Evolutionary conservation across 2,329 filamentous ascomycete genomes (phyloP).

Genomic region (Sclerotinia glacialis): DNA sequence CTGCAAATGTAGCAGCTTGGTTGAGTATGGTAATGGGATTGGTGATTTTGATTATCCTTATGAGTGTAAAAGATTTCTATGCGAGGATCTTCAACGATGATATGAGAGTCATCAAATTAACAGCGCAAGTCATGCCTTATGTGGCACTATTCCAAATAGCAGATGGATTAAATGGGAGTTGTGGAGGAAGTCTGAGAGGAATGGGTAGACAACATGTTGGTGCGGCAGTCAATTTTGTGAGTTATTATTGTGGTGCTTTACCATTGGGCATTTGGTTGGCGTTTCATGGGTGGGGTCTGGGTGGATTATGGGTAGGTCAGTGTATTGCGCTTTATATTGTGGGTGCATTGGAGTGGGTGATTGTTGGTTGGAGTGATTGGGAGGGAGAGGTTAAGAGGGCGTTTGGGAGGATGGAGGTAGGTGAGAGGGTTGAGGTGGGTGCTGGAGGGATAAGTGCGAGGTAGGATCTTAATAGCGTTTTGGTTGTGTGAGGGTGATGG

Average conservation of each 20-base stretch:
- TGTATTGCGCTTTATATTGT: slow-evolving; percentile 80
- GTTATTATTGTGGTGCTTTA: slow-evolving; percentile 79
- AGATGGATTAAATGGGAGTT: slow-evolving; percentile 81
- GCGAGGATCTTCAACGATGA: slow-evolving; percentile 82
- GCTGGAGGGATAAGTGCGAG: not conserved
- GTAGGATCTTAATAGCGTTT: slow-evolving; percentile 4
- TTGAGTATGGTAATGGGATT: slow-evolving; percentile 68
- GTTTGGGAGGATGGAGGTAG: slow-evolving; percentile 65
- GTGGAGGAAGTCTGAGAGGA: slow-evolving; percentile 74
- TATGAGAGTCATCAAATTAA: slow-evolving; percentile 65
- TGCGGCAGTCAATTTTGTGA: slow-evolving; percentile 75
- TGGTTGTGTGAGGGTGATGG: slow-evolving; percentile 20
- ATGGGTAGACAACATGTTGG: slow-evolving; percentile 88
- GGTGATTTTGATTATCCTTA: slow-evolving; percentile 63
- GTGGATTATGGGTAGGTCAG: slow-evolving; percentile 79
- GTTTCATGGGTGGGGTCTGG: slow-evolving; percentile 80
- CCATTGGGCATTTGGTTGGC: slow-evolving; percentile 82
- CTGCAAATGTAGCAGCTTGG: slow-evolving; percentile 72
- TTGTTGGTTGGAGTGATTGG: slow-evolving; percentile 78
- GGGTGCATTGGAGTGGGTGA: slow-evolving; percentile 72
- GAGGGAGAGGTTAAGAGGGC: slow-evolving; percentile 68
- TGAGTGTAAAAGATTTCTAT: slow-evolving; percentile 70
- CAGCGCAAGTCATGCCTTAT: slow-evolving; percentile 75
- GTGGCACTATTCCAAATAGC: slow-evolving; percentile 90
- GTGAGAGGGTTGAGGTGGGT: slow-evolving; percentile 30